Conservation (phyloP, 192 early-diverging fungal genomes). For the Lobosporangium transversale region DNA sequence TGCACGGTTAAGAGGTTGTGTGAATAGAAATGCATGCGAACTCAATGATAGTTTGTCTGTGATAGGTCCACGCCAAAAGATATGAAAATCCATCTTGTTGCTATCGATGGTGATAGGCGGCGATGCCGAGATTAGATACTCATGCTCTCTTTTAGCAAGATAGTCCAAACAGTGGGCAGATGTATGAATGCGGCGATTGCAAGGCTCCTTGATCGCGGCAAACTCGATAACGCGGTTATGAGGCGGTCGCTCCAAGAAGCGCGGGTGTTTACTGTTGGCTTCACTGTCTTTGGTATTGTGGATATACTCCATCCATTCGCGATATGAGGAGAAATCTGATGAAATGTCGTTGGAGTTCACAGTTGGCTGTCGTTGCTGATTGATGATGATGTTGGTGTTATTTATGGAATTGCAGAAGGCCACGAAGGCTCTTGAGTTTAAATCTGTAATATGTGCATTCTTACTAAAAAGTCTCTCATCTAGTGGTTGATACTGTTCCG, state of each 20-base stretch:
- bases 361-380: not conserved
- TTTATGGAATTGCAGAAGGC: constrained; percentile 10
- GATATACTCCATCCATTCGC: constrained; percentile 18
- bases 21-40: constrained; percentile 40
- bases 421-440: constrained; percentile 21
- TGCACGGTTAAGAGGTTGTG: constrained; percentile 43
- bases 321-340: constrained; percentile 8
- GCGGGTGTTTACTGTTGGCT: not conserved
- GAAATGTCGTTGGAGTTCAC: not conserved
- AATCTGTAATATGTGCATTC: constrained; percentile 15
- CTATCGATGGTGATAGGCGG: not conserved
- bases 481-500: not conserved
- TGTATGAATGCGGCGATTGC: constrained; percentile 26
- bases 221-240: constrained; percentile 33
- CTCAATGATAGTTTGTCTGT: constrained; percentile 46
- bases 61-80: constrained; percentile 51
- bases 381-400: not conserved
- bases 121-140: constrained; percentile 12
- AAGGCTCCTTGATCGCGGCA: constrained; percentile 21
- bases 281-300: not conserved
- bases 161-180: constrained; percentile 33
- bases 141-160: constrained; percentile 16
- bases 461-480: no score
- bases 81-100: constrained; percentile 41
- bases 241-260: constrained; percentile 24